Conservation (phyloP, 306 rosid species). For the Bauhinia variegata region DNA sequence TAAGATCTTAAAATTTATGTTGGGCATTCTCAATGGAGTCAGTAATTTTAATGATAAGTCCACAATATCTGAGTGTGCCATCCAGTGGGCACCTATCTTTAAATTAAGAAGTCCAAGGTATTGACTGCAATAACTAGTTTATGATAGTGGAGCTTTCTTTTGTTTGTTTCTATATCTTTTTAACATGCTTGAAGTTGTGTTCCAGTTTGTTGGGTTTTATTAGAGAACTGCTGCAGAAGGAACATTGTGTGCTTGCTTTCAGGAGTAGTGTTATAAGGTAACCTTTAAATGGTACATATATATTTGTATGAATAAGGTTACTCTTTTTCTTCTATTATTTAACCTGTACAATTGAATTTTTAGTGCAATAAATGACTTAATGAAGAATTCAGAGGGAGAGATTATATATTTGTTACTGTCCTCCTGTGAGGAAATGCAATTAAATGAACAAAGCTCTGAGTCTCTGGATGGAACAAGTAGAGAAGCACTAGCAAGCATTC, state of each 20-base stretch:
- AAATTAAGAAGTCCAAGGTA: slow-evolving; percentile 61
- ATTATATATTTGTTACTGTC: slow-evolving; percentile 61
- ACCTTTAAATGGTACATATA: background rate
- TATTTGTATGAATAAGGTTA: slow-evolving; percentile 25
- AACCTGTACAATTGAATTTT: slow-evolving; percentile 39
- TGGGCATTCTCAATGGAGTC: slow-evolving; percentile 70
- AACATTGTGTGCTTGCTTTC: slow-evolving; percentile 53
- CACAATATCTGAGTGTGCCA: slow-evolving; percentile 61
- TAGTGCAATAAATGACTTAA: slow-evolving; percentile 63
- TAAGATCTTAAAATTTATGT: slow-evolving; percentile 65
- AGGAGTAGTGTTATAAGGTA: slow-evolving; percentile 69
- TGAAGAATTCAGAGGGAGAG: slow-evolving; percentile 68
- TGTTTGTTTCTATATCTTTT: slow-evolving; percentile 22
- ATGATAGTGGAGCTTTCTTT: slow-evolving; percentile 22
- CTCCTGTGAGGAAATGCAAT: slow-evolving; percentile 56
- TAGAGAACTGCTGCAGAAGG: slow-evolving; percentile 58
- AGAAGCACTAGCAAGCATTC: slow-evolving; percentile 52
- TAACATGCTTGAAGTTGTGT: slow-evolving; percentile 43
- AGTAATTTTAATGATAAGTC: slow-evolving; percentile 44
- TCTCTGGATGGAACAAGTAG: slow-evolving; percentile 45
- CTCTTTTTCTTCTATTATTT: slow-evolving; percentile 25
- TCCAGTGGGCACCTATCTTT: slow-evolving; percentile 80
- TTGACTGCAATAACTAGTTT: slow-evolving; percentile 28
- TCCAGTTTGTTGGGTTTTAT: slow-evolving; percentile 76
- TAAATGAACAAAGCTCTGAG: slow-evolving; percentile 35